These are phyloP conservation scores for Termitomyces sp. DNA, from an alignment of 768 basidiomycete species.

Conservation along the genomic window DNA sequence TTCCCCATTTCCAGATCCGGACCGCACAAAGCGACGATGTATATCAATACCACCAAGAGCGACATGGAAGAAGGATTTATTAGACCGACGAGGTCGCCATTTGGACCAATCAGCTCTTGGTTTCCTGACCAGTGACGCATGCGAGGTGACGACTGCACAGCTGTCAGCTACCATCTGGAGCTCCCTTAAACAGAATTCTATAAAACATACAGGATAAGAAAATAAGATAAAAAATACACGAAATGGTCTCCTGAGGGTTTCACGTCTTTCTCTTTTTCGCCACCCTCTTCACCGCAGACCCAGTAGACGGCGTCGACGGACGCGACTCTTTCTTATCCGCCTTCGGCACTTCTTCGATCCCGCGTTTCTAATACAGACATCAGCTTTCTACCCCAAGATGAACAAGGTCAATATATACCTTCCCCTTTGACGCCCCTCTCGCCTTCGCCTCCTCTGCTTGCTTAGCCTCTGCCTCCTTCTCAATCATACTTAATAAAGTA, in stretches of 20 bases:
- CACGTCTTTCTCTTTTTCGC: conserved; percentile 70
- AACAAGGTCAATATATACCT: conserved; percentile 39
- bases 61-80: no score
- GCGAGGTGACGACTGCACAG: no score
- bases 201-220: background rate
- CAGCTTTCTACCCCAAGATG: background rate
- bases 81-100: no score
- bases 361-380: conserved; percentile 53
- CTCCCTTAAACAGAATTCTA: no score
- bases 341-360: conserved; percentile 61
- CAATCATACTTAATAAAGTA: conserved; percentile 85
- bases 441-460: conserved; percentile 65
- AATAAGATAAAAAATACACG: background rate
- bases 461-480: conserved; percentile 81
- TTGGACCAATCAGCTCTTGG: no score
- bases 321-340: conserved; percentile 52
- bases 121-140: no score
- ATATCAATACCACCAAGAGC: no score
- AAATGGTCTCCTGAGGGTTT: background rate
- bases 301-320: conserved; percentile 56
- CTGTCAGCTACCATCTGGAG: no score
- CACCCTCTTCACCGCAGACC: conserved; percentile 49
- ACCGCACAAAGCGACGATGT: no score
- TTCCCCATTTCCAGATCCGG: no score
- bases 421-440: conserved; percentile 56